Evolutionary conservation across 805 yeast genomes (phyloP), one percentile per base, ranked within the genome.

Genomic region (Saccharomycopsis javanensis): DNA sequence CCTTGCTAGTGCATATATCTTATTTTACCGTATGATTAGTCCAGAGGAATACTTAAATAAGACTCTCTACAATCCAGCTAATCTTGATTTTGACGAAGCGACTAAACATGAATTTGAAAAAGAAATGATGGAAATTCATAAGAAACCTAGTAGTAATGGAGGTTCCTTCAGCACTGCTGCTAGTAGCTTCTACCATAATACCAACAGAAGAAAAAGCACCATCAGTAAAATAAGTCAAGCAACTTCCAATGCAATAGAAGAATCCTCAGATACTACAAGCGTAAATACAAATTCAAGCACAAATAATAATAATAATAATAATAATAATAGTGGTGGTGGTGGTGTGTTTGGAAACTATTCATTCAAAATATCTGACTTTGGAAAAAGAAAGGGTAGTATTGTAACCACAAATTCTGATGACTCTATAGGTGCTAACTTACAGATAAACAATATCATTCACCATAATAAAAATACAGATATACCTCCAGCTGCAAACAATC

Each of bases 1-100:
- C 6, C 76, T 88, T 65, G 90, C 97, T 0, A 85, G 96, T 28
- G 98, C 98, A 0, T 94, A 94, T 69, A 83, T 94, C 28, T 72
- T 94, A 55, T 88, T 91, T 65, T 92, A 92, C 69, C 83, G 80
- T 63, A 84, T 81, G 61, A 73, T 76, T n/a, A 69, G 73, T 13
- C 77, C 78, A 30, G 70, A 68, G 10, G 62, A 60, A n/a, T 75
- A 66, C 57, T 52, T 60, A 42, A 60, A 64, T 1, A 64, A 64
- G 16, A 65, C 66, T 20, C 58, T 72, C 18, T 70, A 61, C 62
- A 64, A 64, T 37, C 38, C 35, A 10, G 27, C 38, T 23, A 50
- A 27, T n/a, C 45, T 55, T 18, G 57, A 57, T 23, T 38, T 55
- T n/a, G 57, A 57, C n/a, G 54, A 20, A 7, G 48, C 23, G 15